Evolutionary conservation across 2,329 filamentous ascomycete species (phyloP), one percentile per base, ranked within the genome.

Genomic region (Chaetomium globosum): DNA sequence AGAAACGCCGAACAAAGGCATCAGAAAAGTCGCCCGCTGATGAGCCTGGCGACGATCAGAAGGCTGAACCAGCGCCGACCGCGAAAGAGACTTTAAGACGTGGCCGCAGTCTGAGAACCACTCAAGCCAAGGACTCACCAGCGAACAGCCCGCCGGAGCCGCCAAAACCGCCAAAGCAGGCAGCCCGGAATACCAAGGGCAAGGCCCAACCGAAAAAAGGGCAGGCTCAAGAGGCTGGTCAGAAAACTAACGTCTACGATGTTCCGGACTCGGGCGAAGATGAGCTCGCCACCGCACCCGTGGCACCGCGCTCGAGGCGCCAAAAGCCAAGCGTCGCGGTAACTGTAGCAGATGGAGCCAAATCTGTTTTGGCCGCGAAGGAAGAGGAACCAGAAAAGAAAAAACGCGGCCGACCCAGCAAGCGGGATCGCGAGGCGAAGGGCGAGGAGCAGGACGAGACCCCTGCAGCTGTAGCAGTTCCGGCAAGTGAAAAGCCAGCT

Each of bases 211-310:
- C 33, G 26, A 52, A 65, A 26, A 66, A 58, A 31, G 26, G 16
- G 3, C 59, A 49, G 49, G 7, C 57, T 21, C n/a, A 55, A 31
- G 26, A 31, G 33, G 48, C n/a, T 53, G 36, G 23, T 30, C 61
- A 54, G n/a, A 69, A 57, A 26, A 63, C 57, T 33, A 71, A 67
- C 46, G 64, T 70, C 39, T 74, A 71, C 61, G 72, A 74, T 43
- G 67, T 74, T 23, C 73, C 72, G 8, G 72, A 73, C 60, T 72
- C 71, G 16, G 67, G 51, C 1, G 68, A 69, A 48, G 70, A 72
- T 52, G 70, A 71, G 59, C 53, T 70, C 30, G 39, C 28, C 39
- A 26, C 61, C 2, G 26, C 66, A 8, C 46, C 43, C n/a, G 57
- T 66, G 2, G 49, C 61, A 5, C 8, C 54, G 4, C 56, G 39